These are phyloP conservation scores for Rhododendron ovatum DNA, from an alignment of 148 eudicot genomes.

Conservation along the genomic window DNA sequence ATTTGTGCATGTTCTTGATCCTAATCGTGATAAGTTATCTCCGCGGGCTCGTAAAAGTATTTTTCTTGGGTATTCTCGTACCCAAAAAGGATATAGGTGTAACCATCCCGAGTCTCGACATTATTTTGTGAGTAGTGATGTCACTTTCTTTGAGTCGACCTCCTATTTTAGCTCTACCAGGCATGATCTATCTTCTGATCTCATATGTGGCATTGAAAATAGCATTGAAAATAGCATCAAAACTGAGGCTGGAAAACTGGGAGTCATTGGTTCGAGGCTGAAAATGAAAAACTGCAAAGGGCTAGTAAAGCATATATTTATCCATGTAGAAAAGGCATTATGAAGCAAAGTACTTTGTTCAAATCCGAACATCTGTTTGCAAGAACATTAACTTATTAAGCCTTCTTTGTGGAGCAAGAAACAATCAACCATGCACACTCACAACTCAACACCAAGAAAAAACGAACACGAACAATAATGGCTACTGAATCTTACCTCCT, in stretches of 20 bases:
- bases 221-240: background rate
- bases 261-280: background rate
- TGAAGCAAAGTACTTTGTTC: background rate
- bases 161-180: too few species aligned
- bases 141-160: too few species aligned
- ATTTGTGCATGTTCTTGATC: too few species aligned
- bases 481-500: constrained; percentile 32
- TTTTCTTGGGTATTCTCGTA: too few species aligned
- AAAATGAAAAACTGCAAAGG: background rate
- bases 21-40: too few species aligned
- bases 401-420: background rate
- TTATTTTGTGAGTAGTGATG: too few species aligned
- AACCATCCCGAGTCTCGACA: too few species aligned
- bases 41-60: too few species aligned
- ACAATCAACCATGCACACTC: background rate
- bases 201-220: background rate
- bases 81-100: too few species aligned
- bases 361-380: background rate
- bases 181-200: too few species aligned
- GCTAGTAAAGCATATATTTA: background rate
- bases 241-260: background rate
- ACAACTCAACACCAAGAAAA: background rate
- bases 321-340: background rate
- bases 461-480: background rate
- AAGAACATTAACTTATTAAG: background rate